Evolutionary conservation across 2,329 filamentous ascomycete genomes (phyloP), one percentile per base, ranked within the genome.

Genomic region (Coniochaeta sp.): DNA sequence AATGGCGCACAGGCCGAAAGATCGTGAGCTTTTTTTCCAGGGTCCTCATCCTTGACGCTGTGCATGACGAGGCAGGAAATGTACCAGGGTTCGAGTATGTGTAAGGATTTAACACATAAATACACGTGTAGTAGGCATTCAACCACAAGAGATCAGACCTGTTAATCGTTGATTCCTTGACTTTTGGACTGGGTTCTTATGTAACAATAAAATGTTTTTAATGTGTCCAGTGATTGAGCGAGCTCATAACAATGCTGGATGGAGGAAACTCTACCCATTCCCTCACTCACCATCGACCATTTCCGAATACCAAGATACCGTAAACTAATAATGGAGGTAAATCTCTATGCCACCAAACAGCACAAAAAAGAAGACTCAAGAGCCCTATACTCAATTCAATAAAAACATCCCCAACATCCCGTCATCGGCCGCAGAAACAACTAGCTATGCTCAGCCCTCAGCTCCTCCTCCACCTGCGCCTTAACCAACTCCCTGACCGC

Each of bases 401-500:
- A n/a, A 5, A 40, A n/a, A 40, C 38, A 17, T 7, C 38, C 38
- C 16, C 38, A 40, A 9, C 6, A 40, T 1, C 17, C 38, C 38
- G 38, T 40, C 17, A 40, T 3, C n/a, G 38, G n/a, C 38, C 38
- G 38, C n/a, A 3, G 17, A 40, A n/a, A n/a, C 38, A 19, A n/a
- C 14, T 31, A 52, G 26, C 14, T 38, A 57, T 57, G 34, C 54
- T 34, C 28, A 26, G 54, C 54, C 16, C 22, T 58, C 63, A 89
- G 76, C 72, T 89, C 87, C 68, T 82, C 76, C 62, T 84, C 87
- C 9, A 96, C 89, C 73, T 93, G 86, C 63, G 82, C 81, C 72
- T 87, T 85, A 6, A 97, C 87, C 64, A 96, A 81, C 68, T 87
- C 85, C 64, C 91, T 80, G 19, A 96, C 89, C 24, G 82, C 85